Base-by-base conservation (phyloP, 2,329 filamentous ascomycete genomes). In the Pseudogymnoascus sp. region DNA sequence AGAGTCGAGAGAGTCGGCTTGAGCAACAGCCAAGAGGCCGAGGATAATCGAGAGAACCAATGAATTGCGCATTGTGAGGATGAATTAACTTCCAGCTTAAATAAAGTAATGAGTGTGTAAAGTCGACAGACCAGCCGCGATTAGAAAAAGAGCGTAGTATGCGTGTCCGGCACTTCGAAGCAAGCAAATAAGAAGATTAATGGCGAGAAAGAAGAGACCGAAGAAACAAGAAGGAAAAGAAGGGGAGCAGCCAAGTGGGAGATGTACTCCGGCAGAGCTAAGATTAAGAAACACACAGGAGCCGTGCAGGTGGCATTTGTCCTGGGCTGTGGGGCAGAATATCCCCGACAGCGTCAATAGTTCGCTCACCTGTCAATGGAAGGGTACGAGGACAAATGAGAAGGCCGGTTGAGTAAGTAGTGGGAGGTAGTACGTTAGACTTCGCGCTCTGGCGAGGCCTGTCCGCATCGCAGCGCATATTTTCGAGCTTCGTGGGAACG, bases 41-140 rank as follows among this genome's bases (percentile, higher is more conserved):
- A 55, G 15, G 48, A 55, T 12, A 21, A 55, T 33, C 15, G 48
- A 55, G 9, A 55, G 29, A 8, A 55, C 29, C 10, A 33, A 9
- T 55, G 29, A 55, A 55, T 55, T 55, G 48, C 48, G 48, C 48
- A 55, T 55, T 17, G 5, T 35, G 48, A 51, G n/a, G 27, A 31
- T 3, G n/a, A 51, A 55, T 55, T 55, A 55, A 33, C 5, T 55
- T 17, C 29, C 8, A 21, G 29, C 15, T 55, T 33, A 10, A 55
- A 55, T 33, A 33, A 55, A 55, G 33, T 10, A 55, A 33, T 33
- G 29, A 55, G 29, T 55, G 48, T 17, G 48, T 55, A 29, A 33
- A 55, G 48, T 55, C 48, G 48, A 55, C 29, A 55, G 48, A 55
- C 48, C 48, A 55, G 48, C 48, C 48, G 48, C 48, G 48, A 55